A percentile compares a stretch with the other conserved stretches of the same genome.
Evolutionary conservation across 148 eudicot species (phyloP).

Genomic region (Chenopodium quinoa): DNA sequence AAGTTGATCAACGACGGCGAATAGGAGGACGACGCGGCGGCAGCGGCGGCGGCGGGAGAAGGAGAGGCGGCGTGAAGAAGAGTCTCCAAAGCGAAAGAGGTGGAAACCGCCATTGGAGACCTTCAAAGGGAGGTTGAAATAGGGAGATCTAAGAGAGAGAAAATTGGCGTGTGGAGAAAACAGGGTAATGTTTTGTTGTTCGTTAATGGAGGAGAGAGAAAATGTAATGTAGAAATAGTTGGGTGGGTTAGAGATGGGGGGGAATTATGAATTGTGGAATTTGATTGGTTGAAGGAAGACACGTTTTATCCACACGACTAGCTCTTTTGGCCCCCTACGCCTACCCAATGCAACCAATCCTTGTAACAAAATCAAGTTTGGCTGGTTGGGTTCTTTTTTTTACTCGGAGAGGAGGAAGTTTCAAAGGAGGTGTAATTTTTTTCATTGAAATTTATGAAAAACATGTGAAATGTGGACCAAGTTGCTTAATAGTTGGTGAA

Average conservation of each 20-base stretch:
- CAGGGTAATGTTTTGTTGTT: too few relatives aligned
- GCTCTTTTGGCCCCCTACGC: background rate
- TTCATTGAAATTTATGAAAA: too few relatives aligned
- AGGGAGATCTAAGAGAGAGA: slow-evolving; percentile 2
- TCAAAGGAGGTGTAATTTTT: background rate
- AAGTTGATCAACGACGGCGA: slow-evolving; percentile 36
- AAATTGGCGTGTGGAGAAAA: slow-evolving; percentile 17
- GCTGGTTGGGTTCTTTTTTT: too few relatives aligned
- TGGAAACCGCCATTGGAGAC: slow-evolving; percentile 49
- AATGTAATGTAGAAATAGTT: background rate
- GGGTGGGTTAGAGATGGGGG: background rate
- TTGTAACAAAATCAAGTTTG: background rate
- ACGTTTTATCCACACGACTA: background rate
- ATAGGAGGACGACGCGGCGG: slow-evolving; percentile 5
- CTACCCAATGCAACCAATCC: background rate
- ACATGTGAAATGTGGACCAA: too few relatives aligned
- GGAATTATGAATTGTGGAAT: background rate
- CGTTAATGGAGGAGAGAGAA: background rate
- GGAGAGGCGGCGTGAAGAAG: slow-evolving; percentile 26
- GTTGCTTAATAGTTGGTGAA: too few relatives aligned
- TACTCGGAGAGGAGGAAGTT: too few relatives aligned
- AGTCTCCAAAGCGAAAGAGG: slow-evolving; percentile 60
- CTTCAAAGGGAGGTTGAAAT: background rate
- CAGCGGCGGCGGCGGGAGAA: slow-evolving; percentile 17
- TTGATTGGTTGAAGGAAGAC: background rate